Percentiles rank a stretch among this genome's conserved stretches.
Conservation (phyloP, 23 red algal genomes). For the Gracilaria domingensis region DNA sequence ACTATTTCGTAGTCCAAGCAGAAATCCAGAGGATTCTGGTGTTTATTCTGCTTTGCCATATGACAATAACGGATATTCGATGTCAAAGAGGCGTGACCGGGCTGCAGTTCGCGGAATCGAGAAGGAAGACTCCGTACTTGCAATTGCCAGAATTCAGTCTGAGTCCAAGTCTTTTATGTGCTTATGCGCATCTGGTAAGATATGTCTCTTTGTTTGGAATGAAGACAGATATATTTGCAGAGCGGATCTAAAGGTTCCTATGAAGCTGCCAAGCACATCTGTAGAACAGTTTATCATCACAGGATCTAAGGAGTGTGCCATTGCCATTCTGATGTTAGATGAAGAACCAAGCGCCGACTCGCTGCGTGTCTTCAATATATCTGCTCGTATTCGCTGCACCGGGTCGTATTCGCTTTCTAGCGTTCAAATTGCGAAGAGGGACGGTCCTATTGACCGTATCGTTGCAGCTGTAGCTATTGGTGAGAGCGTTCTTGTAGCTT, state of each 20-base stretch:
- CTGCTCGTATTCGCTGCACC: not conserved
- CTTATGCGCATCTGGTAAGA: slow-evolving; percentile 25
- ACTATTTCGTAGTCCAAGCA: slow-evolving; percentile 41
- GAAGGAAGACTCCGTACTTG: slow-evolving; percentile 29
- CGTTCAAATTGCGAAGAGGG: slow-evolving; percentile 47
- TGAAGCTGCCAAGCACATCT: slow-evolving; percentile 27
- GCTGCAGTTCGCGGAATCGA: not conserved
- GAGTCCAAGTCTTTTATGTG: slow-evolving; percentile 14
- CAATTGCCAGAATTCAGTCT: slow-evolving; percentile 8
- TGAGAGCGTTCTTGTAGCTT: slow-evolving; percentile 53
- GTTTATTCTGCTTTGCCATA: not conserved
- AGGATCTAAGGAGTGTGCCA: slow-evolving; percentile 23
- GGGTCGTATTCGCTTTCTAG: slow-evolving; percentile 43
- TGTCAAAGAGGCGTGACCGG: not conserved
- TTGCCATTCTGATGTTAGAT: slow-evolving; percentile 56
- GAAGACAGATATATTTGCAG: slow-evolving; percentile 32
- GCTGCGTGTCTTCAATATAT: slow-evolving; percentile 53
- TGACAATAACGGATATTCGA: slow-evolving; percentile 1
- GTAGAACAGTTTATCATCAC: slow-evolving; percentile 58
- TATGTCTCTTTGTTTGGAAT: slow-evolving; percentile 33
- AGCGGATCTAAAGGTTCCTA: slow-evolving; percentile 37
- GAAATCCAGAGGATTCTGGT: slow-evolving; percentile 5
- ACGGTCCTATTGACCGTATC: slow-evolving; percentile 47
- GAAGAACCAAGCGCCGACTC: slow-evolving; percentile 73
- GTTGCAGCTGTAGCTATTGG: slow-evolving; percentile 48